These are phyloP conservation scores for Neonectria sp. DNA, from an alignment of 2,329 filamentous ascomycete species.

Conservation along the genomic window DNA sequence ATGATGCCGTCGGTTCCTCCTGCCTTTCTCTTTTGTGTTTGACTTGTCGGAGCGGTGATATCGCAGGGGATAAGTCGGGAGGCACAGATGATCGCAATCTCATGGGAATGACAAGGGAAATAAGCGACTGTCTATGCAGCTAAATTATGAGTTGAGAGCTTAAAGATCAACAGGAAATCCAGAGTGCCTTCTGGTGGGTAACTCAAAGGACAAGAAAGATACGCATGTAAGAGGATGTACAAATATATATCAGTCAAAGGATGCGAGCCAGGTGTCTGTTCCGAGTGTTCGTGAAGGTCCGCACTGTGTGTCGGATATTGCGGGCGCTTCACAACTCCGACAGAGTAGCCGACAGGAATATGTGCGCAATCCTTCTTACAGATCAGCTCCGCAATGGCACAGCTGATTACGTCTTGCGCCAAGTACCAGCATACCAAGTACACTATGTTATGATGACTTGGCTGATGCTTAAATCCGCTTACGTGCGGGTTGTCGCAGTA, in stretches of 20 bases:
- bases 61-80: not conserved
- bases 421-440: not conserved
- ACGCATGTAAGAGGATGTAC: not conserved
- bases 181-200: not conserved
- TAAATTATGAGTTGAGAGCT: not conserved
- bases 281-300: constrained; percentile 1
- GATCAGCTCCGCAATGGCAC: not conserved
- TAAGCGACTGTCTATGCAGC: not conserved
- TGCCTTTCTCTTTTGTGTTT: not conserved
- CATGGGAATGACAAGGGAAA: not conserved
- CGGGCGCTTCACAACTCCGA: not conserved
- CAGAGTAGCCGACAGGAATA: not conserved
- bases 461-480: constrained; percentile 1
- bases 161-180: not conserved
- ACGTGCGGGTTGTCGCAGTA: not conserved
- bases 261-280: not conserved
- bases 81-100: not conserved
- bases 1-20: constrained; percentile 1
- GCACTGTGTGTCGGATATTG: constrained; percentile 1
- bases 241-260: not conserved
- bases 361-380: not conserved
- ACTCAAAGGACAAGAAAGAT: not conserved
- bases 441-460: constrained; percentile 1
- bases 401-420: not conserved
- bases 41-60: not conserved